Percentiles rank a stretch among this genome's conserved stretches.
These are phyloP conservation scores for Gnomoniopsis smithogilvyi DNA, from an alignment of 2,329 filamentous ascomycete species.

Conservation along the genomic window DNA sequence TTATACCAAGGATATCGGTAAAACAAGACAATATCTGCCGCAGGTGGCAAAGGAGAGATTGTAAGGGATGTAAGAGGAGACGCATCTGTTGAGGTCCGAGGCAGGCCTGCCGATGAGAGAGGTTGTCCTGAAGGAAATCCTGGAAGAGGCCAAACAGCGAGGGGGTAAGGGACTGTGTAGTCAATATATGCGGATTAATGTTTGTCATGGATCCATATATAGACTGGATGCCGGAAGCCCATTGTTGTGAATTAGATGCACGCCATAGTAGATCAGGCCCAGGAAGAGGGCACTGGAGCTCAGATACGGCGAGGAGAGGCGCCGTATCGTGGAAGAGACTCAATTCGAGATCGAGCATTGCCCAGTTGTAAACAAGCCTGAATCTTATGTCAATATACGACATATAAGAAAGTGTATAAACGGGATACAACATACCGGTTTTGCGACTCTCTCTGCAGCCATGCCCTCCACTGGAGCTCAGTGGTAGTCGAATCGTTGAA, in stretches of 20 bases:
- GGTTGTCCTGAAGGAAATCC: slow-evolving; percentile 63
- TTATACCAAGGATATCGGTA: slow-evolving; percentile 48
- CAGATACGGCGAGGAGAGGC: slow-evolving; percentile 61
- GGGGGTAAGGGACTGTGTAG: slow-evolving; percentile 47
- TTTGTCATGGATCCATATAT: slow-evolving; percentile 50
- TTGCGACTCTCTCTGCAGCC: slow-evolving; percentile 62
- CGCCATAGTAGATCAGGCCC: slow-evolving; percentile 60
- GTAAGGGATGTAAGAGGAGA: slow-evolving; percentile 66
- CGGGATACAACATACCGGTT: slow-evolving; percentile 47
- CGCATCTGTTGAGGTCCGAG: slow-evolving; percentile 57
- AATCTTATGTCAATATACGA: neutral
- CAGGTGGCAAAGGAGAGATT: slow-evolving; percentile 62
- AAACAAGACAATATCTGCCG: slow-evolving; percentile 65
- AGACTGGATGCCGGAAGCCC: slow-evolving; percentile 57
- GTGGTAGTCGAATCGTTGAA: slow-evolving; percentile 39
- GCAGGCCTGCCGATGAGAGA: slow-evolving; percentile 42
- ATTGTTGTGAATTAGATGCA: slow-evolving; percentile 54
- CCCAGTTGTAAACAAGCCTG: slow-evolving; percentile 72
- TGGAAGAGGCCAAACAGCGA: slow-evolving; percentile 66
- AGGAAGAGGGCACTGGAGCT: slow-evolving; percentile 63
- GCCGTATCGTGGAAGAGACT: slow-evolving; percentile 63
- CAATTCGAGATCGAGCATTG: slow-evolving; percentile 71
- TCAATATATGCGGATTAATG: slow-evolving; percentile 50
- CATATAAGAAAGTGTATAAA: too few relatives aligned
- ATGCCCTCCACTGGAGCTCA: slow-evolving; percentile 58